Percentiles rank a stretch among this genome's conserved stretches.
Conservation (phyloP, 2,329 filamentous ascomycete species). For the Ustulina deusta region DNA sequence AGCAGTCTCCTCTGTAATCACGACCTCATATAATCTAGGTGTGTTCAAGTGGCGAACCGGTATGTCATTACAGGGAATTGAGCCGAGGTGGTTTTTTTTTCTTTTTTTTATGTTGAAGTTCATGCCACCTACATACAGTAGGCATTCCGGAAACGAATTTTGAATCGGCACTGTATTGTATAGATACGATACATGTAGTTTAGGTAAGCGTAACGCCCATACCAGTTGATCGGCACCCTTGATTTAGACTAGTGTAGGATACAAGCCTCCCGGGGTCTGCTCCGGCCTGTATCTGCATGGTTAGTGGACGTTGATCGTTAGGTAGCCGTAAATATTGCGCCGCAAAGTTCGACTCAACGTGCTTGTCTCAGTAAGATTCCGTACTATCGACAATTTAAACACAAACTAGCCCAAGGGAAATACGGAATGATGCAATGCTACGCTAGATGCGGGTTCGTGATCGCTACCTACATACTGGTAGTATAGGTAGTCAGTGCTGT, state of each 20-base stretch:
- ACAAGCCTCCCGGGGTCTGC: background rate
- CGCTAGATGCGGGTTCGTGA: background rate
- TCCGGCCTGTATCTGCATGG: background rate
- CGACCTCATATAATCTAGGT: background rate
- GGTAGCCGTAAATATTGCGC: conserved; percentile 1
- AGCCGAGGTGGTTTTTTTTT: conserved; percentile 15
- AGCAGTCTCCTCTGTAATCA: too few relatives aligned
- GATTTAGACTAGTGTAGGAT: background rate
- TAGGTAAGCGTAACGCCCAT: conserved; percentile 12
- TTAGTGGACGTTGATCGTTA: background rate
- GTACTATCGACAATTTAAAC: background rate
- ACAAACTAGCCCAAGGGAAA: background rate
- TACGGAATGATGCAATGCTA: conserved; percentile 27
- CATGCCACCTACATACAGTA: background rate
- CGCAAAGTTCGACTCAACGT: conserved; percentile 17
- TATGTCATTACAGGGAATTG: background rate
- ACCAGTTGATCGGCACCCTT: background rate
- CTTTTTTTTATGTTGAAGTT: background rate
- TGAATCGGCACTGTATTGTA: background rate
- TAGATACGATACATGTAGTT: too few relatives aligned
- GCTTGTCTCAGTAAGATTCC: conserved; percentile 27
- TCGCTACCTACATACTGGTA: background rate
- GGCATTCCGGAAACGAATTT: background rate
- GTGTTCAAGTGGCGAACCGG: background rate
- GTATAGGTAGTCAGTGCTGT: background rate